Evolutionary conservation across 768 basidiomycete species (phyloP), one percentile per base, ranked within the genome.

Genomic region (Grammothele lineata): DNA sequence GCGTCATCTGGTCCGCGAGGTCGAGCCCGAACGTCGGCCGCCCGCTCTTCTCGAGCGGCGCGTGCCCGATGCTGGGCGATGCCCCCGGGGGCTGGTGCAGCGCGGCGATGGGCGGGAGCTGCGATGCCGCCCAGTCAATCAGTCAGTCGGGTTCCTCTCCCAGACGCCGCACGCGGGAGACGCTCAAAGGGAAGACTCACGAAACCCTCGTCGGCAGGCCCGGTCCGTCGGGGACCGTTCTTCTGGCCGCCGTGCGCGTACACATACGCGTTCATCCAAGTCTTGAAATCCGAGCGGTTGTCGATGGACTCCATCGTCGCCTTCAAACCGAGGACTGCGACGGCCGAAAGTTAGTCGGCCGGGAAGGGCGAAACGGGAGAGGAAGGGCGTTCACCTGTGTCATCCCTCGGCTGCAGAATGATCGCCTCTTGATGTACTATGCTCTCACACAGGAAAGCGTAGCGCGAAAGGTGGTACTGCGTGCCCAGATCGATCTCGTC

Each of bases 401-500:
- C 88, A 5, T 54, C 66, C 35, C 76, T 67, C 3, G 91, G 83
- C 35, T 90, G 80, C 19, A 99, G 68, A 2, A 87, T 87, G 1
- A 84, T 77, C 2, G 92, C 96, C 51, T 99, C 96, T 56, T 81
- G 87, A 17, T 98, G 72, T 2, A 96, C 77, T 21, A 89, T 85
- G 57, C 85, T 89, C 66, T 99, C 96, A 58, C 88, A 94, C 19
- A 98, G 70, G 69, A 92, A 98, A 1, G 92, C 89, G 64, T 96
- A 98, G 66, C 94, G 78, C 0, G 92, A 87, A 38, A 98, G 72
- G 66, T 98, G 95, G 65, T 97, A 99, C 66, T 98, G 95, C 4
- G 91, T 93, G n/a, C 94, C 96, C 36, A 96, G 73, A 64, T 99
- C 96, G 44, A 97, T 83, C 66, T 99, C 96, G 59, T 97, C 95